phyloP scores from a whole-genome alignment of 805 yeast species.

The Lipomyces spencermartinsiae region DNA sequence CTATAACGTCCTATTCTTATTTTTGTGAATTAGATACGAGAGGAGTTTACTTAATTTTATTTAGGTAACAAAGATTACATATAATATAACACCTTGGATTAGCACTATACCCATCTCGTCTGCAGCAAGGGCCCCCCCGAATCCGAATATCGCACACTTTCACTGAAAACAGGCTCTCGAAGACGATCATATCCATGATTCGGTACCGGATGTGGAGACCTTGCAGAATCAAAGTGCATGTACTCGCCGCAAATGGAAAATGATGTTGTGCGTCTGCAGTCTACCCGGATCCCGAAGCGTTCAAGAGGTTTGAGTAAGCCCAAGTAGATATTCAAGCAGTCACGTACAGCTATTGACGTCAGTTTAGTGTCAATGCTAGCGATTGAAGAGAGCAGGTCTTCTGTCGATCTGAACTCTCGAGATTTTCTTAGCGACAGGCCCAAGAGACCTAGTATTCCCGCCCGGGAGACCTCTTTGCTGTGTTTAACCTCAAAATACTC shows the following conservation, averaged over 20 bases:
- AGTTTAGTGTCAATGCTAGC: neutral
- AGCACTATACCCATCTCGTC: too few species aligned
- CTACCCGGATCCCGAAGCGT: neutral
- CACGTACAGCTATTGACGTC: neutral
- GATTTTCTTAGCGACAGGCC: neutral
- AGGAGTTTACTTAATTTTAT: too few species aligned
- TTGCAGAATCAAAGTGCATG: neutral
- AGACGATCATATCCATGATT: too few species aligned
- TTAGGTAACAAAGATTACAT: too few species aligned
- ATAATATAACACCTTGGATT: too few species aligned
- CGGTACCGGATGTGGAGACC: neutral
- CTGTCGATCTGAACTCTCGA: neutral
- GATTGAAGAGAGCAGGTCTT: neutral
- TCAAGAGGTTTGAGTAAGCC: neutral
- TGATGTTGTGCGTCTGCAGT: neutral
- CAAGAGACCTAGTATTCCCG: neutral
- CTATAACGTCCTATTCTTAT: too few species aligned
- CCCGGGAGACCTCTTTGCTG: neutral
- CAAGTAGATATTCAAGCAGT: neutral
- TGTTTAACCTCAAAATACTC: neutral
- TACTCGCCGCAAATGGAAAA: neutral
- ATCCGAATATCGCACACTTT: too few species aligned
- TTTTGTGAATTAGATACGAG: too few species aligned
- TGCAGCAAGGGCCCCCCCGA: too few species aligned
- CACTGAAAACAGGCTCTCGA: too few species aligned